These are phyloP conservation scores for Saccharomyces hybrid DNA, from an alignment of 1,139 yeast species.

Conservation along the genomic window DNA sequence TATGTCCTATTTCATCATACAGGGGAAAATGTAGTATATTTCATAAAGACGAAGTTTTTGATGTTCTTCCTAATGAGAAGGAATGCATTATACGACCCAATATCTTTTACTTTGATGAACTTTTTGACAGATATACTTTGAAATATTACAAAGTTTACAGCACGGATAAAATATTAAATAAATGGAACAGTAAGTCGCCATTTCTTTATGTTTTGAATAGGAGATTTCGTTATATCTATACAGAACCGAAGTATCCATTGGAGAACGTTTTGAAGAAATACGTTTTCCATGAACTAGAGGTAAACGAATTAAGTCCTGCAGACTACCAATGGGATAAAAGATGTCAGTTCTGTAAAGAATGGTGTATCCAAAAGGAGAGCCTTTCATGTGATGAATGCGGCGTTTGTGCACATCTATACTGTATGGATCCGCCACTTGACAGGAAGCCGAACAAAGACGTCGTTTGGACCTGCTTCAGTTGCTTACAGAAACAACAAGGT, in stretches of 20 bases:
- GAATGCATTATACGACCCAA: constrained; percentile 52
- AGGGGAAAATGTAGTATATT: constrained; percentile 70
- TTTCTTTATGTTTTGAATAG: constrained; percentile 58
- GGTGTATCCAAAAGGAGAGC: constrained; percentile 74
- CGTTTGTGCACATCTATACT: constrained; percentile 66
- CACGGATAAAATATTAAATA: constrained; percentile 46
- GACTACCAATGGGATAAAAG: constrained; percentile 33
- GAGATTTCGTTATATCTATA: constrained; percentile 66
- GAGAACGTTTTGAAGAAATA: constrained; percentile 21
- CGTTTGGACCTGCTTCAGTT: constrained; percentile 86
- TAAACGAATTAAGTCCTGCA: not conserved
- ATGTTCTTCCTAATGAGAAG: constrained; percentile 20
- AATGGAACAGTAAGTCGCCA: constrained; percentile 41
- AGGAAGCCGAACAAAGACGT: constrained; percentile 82
- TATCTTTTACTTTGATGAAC: constrained; percentile 74
- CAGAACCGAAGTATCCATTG: constrained; percentile 42
- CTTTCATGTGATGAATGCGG: constrained; percentile 79
- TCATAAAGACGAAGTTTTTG: constrained; percentile 51
- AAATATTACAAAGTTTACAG: constrained; percentile 74
- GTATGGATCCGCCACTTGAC: constrained; percentile 78
- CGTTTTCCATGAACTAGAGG: constrained; percentile 10
- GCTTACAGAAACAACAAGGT: constrained; percentile 43
- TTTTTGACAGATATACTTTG: constrained; percentile 82
- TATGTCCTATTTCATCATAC: constrained; percentile 68
- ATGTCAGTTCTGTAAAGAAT: constrained; percentile 72